A percentile compares a stretch with the other conserved stretches of the same genome.
phyloP scores from a whole-genome alignment of 1,284 basidiomycete species.

The Tilletia setariae region DNA sequence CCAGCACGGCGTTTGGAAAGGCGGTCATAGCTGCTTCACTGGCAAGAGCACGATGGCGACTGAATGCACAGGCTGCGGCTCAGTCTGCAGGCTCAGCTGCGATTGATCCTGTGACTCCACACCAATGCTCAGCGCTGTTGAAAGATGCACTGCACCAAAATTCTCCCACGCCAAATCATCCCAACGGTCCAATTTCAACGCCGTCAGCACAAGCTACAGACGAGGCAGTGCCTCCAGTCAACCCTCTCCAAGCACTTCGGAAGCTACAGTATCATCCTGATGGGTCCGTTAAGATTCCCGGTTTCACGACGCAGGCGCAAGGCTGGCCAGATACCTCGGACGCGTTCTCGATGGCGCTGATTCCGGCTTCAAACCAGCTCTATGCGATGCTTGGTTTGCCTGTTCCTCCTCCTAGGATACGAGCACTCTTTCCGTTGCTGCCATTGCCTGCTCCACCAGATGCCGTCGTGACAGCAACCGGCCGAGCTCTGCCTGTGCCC shows the following conservation, averaged over 20 bases:
- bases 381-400: not conserved
- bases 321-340: slow-evolving; percentile 11
- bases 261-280: slow-evolving; percentile 6
- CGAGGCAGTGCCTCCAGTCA: not conserved
- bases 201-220: not conserved
- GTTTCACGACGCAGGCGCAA: not conserved
- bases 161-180: not conserved
- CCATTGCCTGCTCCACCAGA: slow-evolving; percentile 4
- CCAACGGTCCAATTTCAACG: not conserved
- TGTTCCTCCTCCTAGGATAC: not conserved
- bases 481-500: slow-evolving; percentile 1
- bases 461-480: not conserved
- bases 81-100: not conserved
- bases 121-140: not conserved
- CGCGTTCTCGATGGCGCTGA: not conserved
- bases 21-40: not conserved
- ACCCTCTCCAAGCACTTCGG: not conserved
- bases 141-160: not conserved
- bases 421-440: slow-evolving; percentile 5
- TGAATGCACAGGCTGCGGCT: not conserved
- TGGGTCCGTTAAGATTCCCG: slow-evolving; percentile 7
- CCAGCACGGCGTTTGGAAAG: slow-evolving; percentile 5
- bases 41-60: not conserved
- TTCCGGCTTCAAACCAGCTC: not conserved
- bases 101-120: not conserved